Conservation (phyloP, 176 grass and related monocot species). For the Oryza glaberrima region DNA sequence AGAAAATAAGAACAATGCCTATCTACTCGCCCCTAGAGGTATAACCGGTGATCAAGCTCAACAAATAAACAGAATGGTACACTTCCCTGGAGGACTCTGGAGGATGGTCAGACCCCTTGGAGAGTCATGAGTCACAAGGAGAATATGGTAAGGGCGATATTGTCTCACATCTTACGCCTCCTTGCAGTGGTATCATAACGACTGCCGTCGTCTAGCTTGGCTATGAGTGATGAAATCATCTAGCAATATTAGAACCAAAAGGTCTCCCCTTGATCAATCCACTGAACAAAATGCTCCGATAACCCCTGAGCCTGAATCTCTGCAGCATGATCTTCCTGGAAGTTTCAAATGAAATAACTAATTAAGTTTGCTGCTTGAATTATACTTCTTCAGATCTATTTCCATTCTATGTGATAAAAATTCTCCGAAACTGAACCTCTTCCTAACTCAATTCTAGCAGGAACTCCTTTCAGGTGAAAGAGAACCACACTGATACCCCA, state of each 20-base stretch:
- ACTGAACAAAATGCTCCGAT: constrained; percentile 59
- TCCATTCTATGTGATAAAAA: neutral
- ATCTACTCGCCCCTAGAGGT: constrained; percentile 49
- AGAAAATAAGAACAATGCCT: constrained; percentile 48
- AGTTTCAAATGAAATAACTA: constrained; percentile 35
- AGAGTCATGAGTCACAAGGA: constrained; percentile 32
- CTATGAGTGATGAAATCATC: constrained; percentile 35
- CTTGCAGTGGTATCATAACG: constrained; percentile 1
- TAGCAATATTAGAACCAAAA: constrained; percentile 68
- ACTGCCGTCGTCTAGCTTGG: constrained; percentile 34
- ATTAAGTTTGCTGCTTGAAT: constrained; percentile 19
- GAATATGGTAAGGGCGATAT: constrained; percentile 19
- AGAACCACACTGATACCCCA: neutral
- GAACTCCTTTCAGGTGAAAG: constrained; percentile 15
- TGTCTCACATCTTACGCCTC: constrained; percentile 27
- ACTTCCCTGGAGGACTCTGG: constrained; percentile 48
- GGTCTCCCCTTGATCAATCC: constrained; percentile 59
- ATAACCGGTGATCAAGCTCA: constrained; percentile 37
- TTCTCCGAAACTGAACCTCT: neutral
- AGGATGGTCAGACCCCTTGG: constrained; percentile 11
- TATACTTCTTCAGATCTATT: constrained; percentile 15
- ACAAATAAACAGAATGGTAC: constrained; percentile 66
- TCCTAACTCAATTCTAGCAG: neutral
- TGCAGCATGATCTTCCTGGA: constrained; percentile 42
- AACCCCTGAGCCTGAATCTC: constrained; percentile 46